A percentile compares a stretch with the other conserved stretches of the same genome.
Evolutionary conservation across 495 filamentous ascomycete genomes (phyloP).

Genomic region (Tetracladium marchalianum): DNA sequence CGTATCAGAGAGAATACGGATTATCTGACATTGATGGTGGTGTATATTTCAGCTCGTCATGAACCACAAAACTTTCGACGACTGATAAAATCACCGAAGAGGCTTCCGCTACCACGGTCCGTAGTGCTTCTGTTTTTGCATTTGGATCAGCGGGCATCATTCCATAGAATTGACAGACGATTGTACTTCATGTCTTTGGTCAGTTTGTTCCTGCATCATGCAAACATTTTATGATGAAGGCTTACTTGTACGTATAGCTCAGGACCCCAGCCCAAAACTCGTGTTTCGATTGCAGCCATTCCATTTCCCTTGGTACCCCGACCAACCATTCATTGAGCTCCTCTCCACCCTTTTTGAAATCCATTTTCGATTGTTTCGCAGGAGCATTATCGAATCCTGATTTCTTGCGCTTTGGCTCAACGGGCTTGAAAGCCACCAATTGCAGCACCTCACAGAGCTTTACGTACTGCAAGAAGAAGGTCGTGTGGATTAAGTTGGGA

Average conservation of each 20-base stretch:
- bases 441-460: slow-evolving; percentile 6
- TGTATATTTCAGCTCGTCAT: slow-evolving; percentile 2
- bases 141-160: slow-evolving; percentile 1
- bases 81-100: slow-evolving; percentile 1
- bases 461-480: slow-evolving; percentile 7
- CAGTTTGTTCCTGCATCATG: too few species aligned
- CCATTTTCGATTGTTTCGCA: not conserved
- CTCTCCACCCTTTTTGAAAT: too few species aligned
- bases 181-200: too few species aligned
- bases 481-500: not conserved
- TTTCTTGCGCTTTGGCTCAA: not conserved
- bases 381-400: not conserved
- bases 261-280: slow-evolving; percentile 5
- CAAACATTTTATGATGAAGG: too few species aligned
- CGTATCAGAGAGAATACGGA: too few species aligned
- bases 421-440: not conserved
- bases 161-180: not conserved
- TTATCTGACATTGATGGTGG: slow-evolving; percentile 3
- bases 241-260: not conserved
- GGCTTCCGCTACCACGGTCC: not conserved
- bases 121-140: not conserved
- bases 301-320: not conserved
- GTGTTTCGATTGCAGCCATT: not conserved
- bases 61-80: not conserved
- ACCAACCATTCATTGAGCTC: slow-evolving; percentile 3